A percentile compares a stretch with the other conserved stretches of the same genome.
Conservation (phyloP, 2,329 filamentous ascomycete genomes). For the Beauveria sp. region DNA sequence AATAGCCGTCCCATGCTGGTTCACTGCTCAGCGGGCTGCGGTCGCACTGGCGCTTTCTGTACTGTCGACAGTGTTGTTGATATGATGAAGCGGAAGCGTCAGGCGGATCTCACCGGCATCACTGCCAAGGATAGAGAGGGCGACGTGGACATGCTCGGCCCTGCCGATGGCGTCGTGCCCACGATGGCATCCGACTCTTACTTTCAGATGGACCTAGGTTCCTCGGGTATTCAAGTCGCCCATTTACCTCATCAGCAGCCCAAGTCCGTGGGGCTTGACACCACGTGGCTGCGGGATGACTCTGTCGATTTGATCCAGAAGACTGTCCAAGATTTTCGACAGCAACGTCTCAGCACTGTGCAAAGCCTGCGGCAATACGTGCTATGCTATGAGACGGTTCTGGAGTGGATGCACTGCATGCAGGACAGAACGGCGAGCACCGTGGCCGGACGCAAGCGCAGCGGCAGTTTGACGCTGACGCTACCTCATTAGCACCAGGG, state of each 20-base stretch:
- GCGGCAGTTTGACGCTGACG: conserved; percentile 15
- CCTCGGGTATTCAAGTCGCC: not conserved
- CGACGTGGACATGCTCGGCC: conserved; percentile 38
- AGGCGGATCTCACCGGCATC: conserved; percentile 23
- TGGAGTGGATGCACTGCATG: conserved; percentile 68
- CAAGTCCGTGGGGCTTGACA: conserved; percentile 29
- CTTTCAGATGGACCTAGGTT: conserved; percentile 2
- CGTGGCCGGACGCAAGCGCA: conserved; percentile 15
- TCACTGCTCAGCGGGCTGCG: conserved; percentile 93
- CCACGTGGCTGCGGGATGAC: conserved; percentile 61
- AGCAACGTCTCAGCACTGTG: conserved; percentile 90
- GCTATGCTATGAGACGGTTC: conserved; percentile 88
- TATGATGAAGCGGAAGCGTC: conserved; percentile 83
- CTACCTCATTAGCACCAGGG: not conserved
- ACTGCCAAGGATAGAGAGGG: conserved; percentile 28
- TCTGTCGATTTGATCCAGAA: conserved; percentile 72
- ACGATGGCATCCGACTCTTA: conserved; percentile 12
- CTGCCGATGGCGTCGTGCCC: conserved; percentile 24
- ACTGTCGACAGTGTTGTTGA: conserved; percentile 94
- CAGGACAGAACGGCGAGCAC: conserved; percentile 25
- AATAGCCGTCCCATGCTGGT: conserved; percentile 69
- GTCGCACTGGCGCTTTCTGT: conserved; percentile 91
- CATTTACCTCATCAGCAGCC: conserved; percentile 2
- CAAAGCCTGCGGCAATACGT: conserved; percentile 91
- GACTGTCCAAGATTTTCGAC: conserved; percentile 85